phyloP scores from a whole-genome alignment of 345 rosid species.

The Corymbia maculata region DNA sequence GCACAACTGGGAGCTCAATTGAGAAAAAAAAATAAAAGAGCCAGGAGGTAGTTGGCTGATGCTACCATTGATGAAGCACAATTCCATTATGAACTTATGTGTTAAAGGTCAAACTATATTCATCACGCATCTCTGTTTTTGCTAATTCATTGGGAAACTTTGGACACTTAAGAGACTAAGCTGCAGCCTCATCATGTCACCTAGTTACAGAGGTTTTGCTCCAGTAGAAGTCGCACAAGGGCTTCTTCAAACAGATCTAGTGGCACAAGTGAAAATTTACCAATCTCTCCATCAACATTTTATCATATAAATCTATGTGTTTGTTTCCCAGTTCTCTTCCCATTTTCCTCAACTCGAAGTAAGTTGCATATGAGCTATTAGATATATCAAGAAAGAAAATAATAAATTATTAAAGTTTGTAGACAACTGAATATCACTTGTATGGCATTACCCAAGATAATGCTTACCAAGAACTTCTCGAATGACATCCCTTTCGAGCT shows the following conservation, averaged over 20 bases:
- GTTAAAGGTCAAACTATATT: background rate
- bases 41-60: background rate
- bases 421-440: background rate
- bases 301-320: background rate
- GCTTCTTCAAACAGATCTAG: background rate
- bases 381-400: background rate
- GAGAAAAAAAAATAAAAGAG: background rate
- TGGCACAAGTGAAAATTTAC: background rate
- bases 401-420: background rate
- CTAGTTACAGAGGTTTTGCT: background rate
- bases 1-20: background rate
- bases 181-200: background rate
- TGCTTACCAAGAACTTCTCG: constrained; percentile 35
- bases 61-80: background rate
- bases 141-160: background rate
- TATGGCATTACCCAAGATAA: background rate
- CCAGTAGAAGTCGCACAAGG: background rate
- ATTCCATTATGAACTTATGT: background rate
- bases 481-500: constrained; percentile 21
- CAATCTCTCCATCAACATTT: background rate
- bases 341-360: background rate
- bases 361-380: background rate
- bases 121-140: background rate
- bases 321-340: background rate
- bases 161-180: background rate